phyloP scores from a whole-genome alignment of 2,329 filamentous ascomycete species.

The Gaeumannomyces tritici region DNA sequence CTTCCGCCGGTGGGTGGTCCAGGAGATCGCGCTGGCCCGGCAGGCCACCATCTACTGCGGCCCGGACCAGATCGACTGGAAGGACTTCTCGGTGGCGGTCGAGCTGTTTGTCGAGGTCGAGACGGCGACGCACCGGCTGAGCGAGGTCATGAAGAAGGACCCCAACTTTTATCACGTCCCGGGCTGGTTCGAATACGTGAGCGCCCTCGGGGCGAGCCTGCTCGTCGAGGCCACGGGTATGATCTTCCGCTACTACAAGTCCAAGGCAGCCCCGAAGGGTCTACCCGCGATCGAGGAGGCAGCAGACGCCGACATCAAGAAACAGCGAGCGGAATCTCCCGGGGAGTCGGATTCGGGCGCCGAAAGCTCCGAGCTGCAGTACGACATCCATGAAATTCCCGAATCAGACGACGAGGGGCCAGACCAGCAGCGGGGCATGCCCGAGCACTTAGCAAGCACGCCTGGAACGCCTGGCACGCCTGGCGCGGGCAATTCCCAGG shows the following conservation, averaged over 20 bases:
- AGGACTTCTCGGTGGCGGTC: constrained; percentile 25
- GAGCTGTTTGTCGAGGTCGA: constrained; percentile 27
- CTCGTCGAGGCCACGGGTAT: constrained; percentile 23
- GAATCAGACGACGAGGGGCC: neutral
- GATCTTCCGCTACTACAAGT: constrained; percentile 16
- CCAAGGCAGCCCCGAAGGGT: neutral
- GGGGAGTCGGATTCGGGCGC: too few species aligned
- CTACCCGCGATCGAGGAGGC: neutral
- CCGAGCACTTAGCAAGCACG: too few species aligned
- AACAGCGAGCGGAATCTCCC: neutral
- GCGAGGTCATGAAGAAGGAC: constrained; percentile 23
- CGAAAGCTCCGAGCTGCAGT: neutral
- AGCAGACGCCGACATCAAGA: neutral
- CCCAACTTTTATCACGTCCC: constrained; percentile 16
- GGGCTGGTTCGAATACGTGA: constrained; percentile 23
- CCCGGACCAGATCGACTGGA: constrained; percentile 21
- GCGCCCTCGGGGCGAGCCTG: constrained; percentile 22
- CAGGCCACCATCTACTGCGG: constrained; percentile 26
- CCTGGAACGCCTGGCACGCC: too few species aligned
- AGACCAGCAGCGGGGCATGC: too few species aligned
- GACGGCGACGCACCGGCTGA: constrained; percentile 22
- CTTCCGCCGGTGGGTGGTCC: constrained; percentile 5
- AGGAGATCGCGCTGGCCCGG: constrained; percentile 21
- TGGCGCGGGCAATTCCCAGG: too few species aligned
- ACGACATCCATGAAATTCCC: neutral